Base-by-base conservation (phyloP, 257 asterid genomes). In the Solanum okadae region DNA sequence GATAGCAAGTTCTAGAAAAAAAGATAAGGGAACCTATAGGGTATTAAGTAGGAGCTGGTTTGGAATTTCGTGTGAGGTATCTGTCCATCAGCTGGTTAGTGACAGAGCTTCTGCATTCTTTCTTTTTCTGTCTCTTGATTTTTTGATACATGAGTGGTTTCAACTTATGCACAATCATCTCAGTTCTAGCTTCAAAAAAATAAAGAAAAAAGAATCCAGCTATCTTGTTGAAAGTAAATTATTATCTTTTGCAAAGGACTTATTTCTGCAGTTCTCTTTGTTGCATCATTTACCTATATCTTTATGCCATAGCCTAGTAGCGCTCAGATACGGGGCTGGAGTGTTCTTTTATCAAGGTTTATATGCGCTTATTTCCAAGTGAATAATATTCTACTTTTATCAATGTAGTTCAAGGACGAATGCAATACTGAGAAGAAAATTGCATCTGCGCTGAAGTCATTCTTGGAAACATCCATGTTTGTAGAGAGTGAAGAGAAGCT, bases 351-450 rank as follows among this genome's bases (percentile, higher is more conserved):
- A 27, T 81, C 65, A 49, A 81, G n/a, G 85, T 81, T 81, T 22
- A 10, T 25, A 5, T 27, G 68, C 3, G 2, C 68, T 16, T 81
- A 81, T 31, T 25, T 79, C 68, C 68, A 46, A 81, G 68, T 46
- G 40, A 81, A 49, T 15, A 25, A 46, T 46, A 46, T 29, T 79
- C 86, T 46, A 44, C 29, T 81, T 29, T 16, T 81, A 72, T 91
- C 49, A 83, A 68, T 93, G 91, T 91, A 97, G 99, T 97, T 97
- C 94, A 95, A 97, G 92, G 99, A 93, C 88, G 98, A 94, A 82
- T 94, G 98, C 92, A 90, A 93, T 91, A 96, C 99, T 1, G 99
- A 95, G 92, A 96, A 94, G 94, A 96, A 96, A 91, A 92, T 94
- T 75, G 95, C 91, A 35, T 90, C 98, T 68, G 96, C 89, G 93